Percentiles rank a stretch among this genome's conserved stretches.
Conservation (phyloP, 768 basidiomycete genomes). For the Leccinum barrowsii region DNA sequence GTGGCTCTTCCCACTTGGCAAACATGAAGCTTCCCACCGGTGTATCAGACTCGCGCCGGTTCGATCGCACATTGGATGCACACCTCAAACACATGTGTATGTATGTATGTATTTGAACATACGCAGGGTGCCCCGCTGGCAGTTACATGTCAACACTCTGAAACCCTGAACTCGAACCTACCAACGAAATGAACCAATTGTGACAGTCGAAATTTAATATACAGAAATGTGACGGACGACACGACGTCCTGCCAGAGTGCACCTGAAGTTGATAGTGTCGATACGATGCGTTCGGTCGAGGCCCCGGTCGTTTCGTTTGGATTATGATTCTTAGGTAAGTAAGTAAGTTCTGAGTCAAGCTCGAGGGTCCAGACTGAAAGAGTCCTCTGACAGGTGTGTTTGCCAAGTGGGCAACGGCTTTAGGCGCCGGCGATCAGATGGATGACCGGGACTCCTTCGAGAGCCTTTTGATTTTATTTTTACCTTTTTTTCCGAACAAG, state of each 20-base stretch:
- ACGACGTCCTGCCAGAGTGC: too few species aligned
- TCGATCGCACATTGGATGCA: not conserved
- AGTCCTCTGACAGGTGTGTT: not conserved
- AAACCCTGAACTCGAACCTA: not conserved
- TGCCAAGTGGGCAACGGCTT: not conserved
- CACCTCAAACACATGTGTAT: not conserved
- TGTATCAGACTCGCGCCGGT: not conserved
- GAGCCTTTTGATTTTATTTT: not conserved
- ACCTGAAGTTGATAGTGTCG: too few species aligned
- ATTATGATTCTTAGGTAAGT: too few species aligned
- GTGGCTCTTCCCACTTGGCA: not conserved
- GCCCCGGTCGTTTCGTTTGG: too few species aligned
- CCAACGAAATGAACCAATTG: not conserved
- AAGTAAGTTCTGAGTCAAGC: too few species aligned
- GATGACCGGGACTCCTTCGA: not conserved
- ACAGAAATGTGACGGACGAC: too few species aligned
- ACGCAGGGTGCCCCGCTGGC: not conserved
- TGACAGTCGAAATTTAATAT: too few species aligned
- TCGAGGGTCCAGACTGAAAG: too few species aligned
- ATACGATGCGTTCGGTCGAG: too few species aligned
- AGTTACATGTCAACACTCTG: not conserved
- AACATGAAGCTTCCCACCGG: not conserved
- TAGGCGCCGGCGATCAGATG: not conserved
- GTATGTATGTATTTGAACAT: not conserved
- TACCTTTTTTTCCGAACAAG: not conserved